phyloP scores from a whole-genome alignment of 2,329 filamentous ascomycete genomes.

The Raffaelea deltoideospora region DNA sequence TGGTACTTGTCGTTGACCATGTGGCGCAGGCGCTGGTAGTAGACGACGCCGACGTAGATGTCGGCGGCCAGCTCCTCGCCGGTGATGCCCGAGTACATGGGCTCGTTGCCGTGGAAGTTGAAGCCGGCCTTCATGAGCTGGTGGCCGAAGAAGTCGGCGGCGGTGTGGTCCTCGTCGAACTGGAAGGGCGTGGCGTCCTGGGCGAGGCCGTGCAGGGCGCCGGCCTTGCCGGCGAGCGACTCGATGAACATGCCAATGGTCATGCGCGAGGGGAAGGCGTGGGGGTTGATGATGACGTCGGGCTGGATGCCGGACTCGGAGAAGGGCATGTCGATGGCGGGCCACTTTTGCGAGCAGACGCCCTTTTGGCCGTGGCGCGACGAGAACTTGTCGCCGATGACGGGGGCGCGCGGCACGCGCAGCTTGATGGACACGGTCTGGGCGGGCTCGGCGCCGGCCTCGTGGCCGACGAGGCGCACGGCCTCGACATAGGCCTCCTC shows the following conservation, averaged over 20 bases:
- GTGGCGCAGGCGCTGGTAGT: constrained; percentile 95
- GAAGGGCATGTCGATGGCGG: constrained; percentile 85
- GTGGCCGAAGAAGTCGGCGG: constrained; percentile 87
- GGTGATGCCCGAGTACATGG: constrained; percentile 95
- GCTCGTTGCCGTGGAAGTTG: constrained; percentile 97
- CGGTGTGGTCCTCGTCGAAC: constrained; percentile 84
- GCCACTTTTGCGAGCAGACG: constrained; percentile 94
- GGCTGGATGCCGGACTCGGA: constrained; percentile 93
- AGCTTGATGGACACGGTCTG: constrained; percentile 89
- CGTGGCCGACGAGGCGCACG: constrained; percentile 76
- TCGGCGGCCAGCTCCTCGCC: constrained; percentile 87
- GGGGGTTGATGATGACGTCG: constrained; percentile 97
- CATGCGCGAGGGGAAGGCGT: constrained; percentile 98
- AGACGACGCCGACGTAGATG: constrained; percentile 93
- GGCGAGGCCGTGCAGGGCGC: constrained; percentile 84
- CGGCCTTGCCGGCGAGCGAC: constrained; percentile 87
- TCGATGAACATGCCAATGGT: constrained; percentile 99
- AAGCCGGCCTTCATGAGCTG: constrained; percentile 91
- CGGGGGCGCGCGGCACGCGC: constrained; percentile 72
- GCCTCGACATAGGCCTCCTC: constrained; percentile 86
- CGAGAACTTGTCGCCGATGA: constrained; percentile 98
- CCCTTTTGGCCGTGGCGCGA: constrained; percentile 97
- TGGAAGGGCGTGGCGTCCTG: constrained; percentile 93
- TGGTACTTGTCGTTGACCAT: constrained; percentile 99
- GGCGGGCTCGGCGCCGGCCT: constrained; percentile 66